Percentiles rank a stretch among this genome's conserved stretches.
These are phyloP conservation scores for Diaporthe australafricana DNA, from an alignment of 2,329 filamentous ascomycete genomes.

Conservation along the genomic window DNA sequence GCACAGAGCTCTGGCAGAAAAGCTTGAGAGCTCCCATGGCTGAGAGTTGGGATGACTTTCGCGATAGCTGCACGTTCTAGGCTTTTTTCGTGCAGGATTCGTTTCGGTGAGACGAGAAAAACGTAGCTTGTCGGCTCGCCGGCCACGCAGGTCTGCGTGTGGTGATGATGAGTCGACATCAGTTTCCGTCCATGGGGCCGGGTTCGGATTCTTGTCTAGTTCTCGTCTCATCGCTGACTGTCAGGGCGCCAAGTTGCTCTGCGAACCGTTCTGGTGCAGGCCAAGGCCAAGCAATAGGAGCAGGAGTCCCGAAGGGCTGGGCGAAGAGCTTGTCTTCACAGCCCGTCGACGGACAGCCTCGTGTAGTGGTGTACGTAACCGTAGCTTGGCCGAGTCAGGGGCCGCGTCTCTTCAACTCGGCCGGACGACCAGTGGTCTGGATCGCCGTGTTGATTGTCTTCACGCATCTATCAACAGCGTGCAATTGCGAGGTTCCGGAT, in stretches of 20 bases:
- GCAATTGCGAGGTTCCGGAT: background rate
- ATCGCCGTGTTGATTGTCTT: background rate
- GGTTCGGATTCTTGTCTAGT: background rate
- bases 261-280: background rate
- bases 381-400: constrained; percentile 12
- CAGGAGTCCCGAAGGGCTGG: constrained; percentile 8
- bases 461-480: background rate
- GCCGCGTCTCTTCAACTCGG: background rate
- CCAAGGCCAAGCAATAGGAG: constrained; percentile 4
- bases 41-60: constrained; percentile 17
- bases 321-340: constrained; percentile 23
- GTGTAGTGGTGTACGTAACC: background rate
- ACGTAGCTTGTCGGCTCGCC: background rate
- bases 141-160: background rate
- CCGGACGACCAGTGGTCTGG: constrained; percentile 2
- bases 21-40: constrained; percentile 17
- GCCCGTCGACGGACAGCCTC: background rate
- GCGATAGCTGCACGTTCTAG: constrained; percentile 17
- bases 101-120: constrained; percentile 1
- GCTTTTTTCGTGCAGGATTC: background rate
- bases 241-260: background rate
- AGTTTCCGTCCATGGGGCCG: background rate
- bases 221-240: background rate
- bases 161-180: background rate
- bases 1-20: constrained; percentile 15